Evolutionary conservation across 169 alveolate species (phyloP), one percentile per base, ranked within the genome.

Genomic region (Cryptosporidium sp.): DNA sequence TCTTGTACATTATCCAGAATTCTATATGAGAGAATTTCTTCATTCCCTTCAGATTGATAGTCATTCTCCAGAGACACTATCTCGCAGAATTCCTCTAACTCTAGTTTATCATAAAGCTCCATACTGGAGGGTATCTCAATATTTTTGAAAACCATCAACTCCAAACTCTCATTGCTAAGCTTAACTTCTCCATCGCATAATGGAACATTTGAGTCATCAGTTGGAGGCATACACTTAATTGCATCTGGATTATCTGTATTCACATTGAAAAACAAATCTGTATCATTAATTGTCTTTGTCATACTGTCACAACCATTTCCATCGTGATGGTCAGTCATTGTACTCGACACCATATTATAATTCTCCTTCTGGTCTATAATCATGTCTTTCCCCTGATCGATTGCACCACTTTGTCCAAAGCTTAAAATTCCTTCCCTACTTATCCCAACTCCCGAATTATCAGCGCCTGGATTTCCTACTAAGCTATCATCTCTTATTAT

Each of bases 261-360:
- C 44, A 73, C 70, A 37, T 56, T 73, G 37, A 80, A 80, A 48
- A 80, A 80, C 62, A 80, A 44, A 31, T 80, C 89, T 2, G 89
- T 80, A 3, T 80, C 89, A 23, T 80, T 80, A 3, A 80, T 52
- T 21, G 86, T 37, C 23, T 73, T 73, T 21, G 48, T 72, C 85
- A 72, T 53, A 21, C 29, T 61, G 16, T 75, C 87, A 44, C 51
- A 56, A 18, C 42, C 33, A 42, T 16, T 42, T 7, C 8, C 37
- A n/a, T 45, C 62, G 26, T 61, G 42, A 23, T 56, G 29, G 12
- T 61, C 61, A 2, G 53, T 16, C 23, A 35, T 39, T 9, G 62
- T 48, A 16, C 42, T 56, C 5, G 85, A 33, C 0, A 44, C 70
- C 44, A 52, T 72, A 31, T 18, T 31, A 42, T 37, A 37, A 9